These are phyloP conservation scores for Nakaseomyces uthaithaninus DNA, from an alignment of 1,139 yeast genomes.

Conservation along the genomic window DNA sequence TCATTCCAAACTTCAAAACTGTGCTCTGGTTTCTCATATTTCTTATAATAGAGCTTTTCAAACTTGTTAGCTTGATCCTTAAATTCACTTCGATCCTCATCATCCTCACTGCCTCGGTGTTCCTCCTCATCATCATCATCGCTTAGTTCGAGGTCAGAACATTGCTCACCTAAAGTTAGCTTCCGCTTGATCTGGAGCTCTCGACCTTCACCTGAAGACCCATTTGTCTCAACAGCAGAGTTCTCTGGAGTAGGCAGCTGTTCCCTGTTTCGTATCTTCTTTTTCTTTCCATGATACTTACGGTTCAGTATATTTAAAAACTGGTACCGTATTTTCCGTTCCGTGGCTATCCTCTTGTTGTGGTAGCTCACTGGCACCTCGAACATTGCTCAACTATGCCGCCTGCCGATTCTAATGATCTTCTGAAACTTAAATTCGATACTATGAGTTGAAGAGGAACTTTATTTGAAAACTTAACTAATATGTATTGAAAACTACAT, in stretches of 20 bases:
- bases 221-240: constrained; percentile 20
- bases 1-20: constrained; percentile 28
- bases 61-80: constrained; percentile 11
- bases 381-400: too few relatives aligned
- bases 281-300: constrained; percentile 14
- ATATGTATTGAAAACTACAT: too few relatives aligned
- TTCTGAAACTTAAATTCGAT: too few relatives aligned
- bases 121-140: constrained; percentile 10
- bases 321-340: constrained; percentile 26
- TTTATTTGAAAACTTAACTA: too few relatives aligned
- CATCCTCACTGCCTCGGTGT: constrained; percentile 4
- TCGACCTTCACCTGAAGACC: background rate
- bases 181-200: background rate
- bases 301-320: constrained; percentile 22
- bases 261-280: constrained; percentile 8
- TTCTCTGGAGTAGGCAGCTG: constrained; percentile 27
- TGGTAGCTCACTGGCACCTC: constrained; percentile 23
- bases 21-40: constrained; percentile 26
- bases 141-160: constrained; percentile 10
- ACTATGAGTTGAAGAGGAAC: too few relatives aligned
- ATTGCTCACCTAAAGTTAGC: background rate
- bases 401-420: too few relatives aligned
- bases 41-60: constrained; percentile 22
- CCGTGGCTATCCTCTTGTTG: constrained; percentile 15
- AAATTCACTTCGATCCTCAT: constrained; percentile 5